Evolutionary conservation across 2,329 filamentous ascomycete genomes (phyloP), one percentile per base, ranked within the genome.

Genomic region (Colletotrichum tropicale): DNA sequence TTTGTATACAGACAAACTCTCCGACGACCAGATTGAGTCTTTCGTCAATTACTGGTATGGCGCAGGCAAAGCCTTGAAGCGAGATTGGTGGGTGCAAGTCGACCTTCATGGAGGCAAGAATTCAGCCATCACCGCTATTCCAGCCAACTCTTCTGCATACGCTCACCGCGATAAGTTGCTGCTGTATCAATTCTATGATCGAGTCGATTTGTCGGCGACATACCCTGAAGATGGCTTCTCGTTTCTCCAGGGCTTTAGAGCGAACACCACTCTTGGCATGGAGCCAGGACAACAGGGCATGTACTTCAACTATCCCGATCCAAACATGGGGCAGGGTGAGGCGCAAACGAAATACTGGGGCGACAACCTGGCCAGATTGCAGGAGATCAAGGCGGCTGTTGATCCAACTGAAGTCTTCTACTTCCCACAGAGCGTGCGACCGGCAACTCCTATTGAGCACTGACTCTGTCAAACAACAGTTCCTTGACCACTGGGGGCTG

Each of bases 101-200:
- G 83, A 84, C 76, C 69, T 82, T 43, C 81, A 83, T 68, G 83
- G 83, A n/a, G 83, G 82, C 43, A 75, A 79, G 36, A 84, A 84
- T 75, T 86, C 85, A 0, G 84, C 82, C 72, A 79, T 88, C 43
- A 76, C 83, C 2, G 76, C 80, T 0, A 66, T 82, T 2, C 24
- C 76, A 0, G 70, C 75, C 1, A 30, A 79, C 8, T 79, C 78
- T 5, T 83, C 84, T 3, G 81, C 86, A 1, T 88, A 85, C 78
- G 80, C 82, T 0, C 84, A 87, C 77, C 85, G 84, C 24, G 81
- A 86, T 69, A 85, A 87, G 78, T 84, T 90, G n/a, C 84, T 89
- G 3, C 86, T 91, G 4, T 88, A 86, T 58, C 87, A 91, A 78
- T 85, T 89, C 66, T 78, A 81, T n/a, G 82, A 88, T 34, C 85